Percentiles rank a stretch among this genome's conserved stretches.
Evolutionary conservation across 148 eudicot species (phyloP).

Genomic region (Euryodendron excelsum): DNA sequence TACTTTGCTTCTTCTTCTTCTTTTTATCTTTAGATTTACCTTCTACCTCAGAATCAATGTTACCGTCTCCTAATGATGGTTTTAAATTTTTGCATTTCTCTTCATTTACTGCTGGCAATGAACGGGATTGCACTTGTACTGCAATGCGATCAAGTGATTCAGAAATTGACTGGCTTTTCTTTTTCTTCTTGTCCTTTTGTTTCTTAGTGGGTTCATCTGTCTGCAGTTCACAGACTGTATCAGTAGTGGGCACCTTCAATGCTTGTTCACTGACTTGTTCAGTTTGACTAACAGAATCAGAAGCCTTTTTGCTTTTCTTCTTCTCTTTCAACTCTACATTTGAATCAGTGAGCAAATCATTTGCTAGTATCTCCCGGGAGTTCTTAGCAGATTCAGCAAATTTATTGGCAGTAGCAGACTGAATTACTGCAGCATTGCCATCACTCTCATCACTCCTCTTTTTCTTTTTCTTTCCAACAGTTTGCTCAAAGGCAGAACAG

Average conservation of each 20-base stretch:
- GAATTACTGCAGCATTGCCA: not conserved
- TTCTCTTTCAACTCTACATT: conserved; percentile 31
- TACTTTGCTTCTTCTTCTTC: conserved; percentile 38
- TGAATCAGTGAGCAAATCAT: conserved; percentile 19
- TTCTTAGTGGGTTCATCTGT: conserved; percentile 27
- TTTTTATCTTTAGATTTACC: conserved; percentile 46
- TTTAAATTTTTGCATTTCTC: not conserved
- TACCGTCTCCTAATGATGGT: not conserved
- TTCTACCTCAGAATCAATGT: conserved; percentile 2
- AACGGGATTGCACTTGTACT: conserved; percentile 12
- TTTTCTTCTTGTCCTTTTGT: conserved; percentile 55
- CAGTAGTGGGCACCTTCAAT: conserved; percentile 15
- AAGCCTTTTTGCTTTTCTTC: conserved; percentile 30
- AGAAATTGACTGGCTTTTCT: conserved; percentile 31
- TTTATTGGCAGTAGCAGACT: not conserved
- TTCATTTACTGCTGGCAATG: conserved; percentile 6
- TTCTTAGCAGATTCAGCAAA: conserved; percentile 15
- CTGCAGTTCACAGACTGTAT: conserved; percentile 2
- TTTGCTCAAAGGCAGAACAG: conserved; percentile 11
- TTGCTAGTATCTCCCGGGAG: conserved; percentile 11
- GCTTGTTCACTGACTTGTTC: conserved; percentile 12
- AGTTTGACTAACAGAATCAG: conserved; percentile 17
- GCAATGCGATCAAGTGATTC: conserved; percentile 23
- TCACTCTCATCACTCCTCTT: conserved; percentile 29
- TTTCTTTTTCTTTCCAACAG: conserved; percentile 27